phyloP scores from a whole-genome alignment of 768 basidiomycete species.

The Pseudohyphozyma bogoriensis region DNA sequence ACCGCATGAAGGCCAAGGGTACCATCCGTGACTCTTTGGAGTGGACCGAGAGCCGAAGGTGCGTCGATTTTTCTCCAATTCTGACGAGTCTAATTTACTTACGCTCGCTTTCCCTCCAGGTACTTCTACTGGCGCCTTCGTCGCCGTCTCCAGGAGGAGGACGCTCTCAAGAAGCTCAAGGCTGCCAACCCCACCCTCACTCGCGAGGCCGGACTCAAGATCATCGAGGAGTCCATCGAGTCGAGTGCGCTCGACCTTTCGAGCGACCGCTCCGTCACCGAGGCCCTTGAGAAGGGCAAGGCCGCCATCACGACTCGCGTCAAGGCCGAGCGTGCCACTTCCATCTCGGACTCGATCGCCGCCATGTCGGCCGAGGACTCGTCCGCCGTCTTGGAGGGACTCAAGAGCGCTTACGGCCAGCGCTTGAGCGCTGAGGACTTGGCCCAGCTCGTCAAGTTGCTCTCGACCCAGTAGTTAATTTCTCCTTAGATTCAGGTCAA shows the following conservation, averaged over 20 bases:
- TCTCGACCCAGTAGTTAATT: too few relatives aligned
- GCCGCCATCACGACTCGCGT: conserved; percentile 21
- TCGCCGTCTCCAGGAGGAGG: conserved; percentile 36
- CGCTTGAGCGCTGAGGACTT: conserved; percentile 12
- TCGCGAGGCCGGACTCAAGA: conserved; percentile 35
- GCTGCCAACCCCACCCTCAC: conserved; percentile 39
- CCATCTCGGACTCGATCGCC: conserved; percentile 32
- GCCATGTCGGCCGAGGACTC: conserved; percentile 32
- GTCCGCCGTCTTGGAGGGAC: conserved; percentile 33
- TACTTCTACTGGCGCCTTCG: conserved; percentile 43
- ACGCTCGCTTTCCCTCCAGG: conserved; percentile 10
- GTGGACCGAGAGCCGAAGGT: conserved; percentile 29
- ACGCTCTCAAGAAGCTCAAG: conserved; percentile 34
- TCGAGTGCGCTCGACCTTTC: conserved; percentile 20
- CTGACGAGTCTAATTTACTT: too few relatives aligned
- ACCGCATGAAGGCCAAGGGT: conserved; percentile 35
- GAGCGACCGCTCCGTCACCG: conserved; percentile 32
- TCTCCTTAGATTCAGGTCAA: too few relatives aligned
- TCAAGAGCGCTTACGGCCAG: conserved; percentile 28
- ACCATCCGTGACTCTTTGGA: conserved; percentile 30
- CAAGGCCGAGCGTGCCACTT: conserved; percentile 26
- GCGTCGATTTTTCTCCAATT: not conserved
- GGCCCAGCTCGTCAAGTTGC: not conserved
- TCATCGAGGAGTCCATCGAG: conserved; percentile 35
- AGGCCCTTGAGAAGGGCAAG: conserved; percentile 33